These are phyloP conservation scores for Cucurbitaria berberidis DNA, from an alignment of 2,329 filamentous ascomycete species.

Conservation along the genomic window DNA sequence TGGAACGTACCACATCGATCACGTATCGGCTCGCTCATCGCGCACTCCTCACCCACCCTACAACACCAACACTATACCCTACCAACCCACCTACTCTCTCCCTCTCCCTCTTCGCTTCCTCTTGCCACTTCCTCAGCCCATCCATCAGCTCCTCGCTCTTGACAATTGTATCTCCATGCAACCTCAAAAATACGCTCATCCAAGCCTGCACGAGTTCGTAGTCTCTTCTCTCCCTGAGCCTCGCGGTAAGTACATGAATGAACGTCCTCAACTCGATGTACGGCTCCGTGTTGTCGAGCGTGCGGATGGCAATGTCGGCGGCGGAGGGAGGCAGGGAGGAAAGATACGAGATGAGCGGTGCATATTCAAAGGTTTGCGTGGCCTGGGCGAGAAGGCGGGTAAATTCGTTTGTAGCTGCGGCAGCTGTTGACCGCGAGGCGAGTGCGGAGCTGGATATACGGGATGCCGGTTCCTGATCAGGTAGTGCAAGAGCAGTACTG, in stretches of 20 bases:
- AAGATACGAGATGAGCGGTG: constrained; percentile 75
- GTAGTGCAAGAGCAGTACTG: constrained; percentile 16
- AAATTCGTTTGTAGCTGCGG: constrained; percentile 49
- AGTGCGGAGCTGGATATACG: constrained; percentile 45
- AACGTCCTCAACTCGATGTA: constrained; percentile 79
- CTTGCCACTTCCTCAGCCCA: constrained; percentile 72
- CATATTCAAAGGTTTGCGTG: constrained; percentile 64
- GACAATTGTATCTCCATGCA: constrained; percentile 71
- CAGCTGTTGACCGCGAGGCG: constrained; percentile 37
- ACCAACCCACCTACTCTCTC: constrained; percentile 75
- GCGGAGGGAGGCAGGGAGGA: constrained; percentile 82
- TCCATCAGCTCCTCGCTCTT: constrained; percentile 60
- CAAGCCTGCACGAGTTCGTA: constrained; percentile 95
- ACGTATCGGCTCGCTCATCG: constrained; percentile 12
- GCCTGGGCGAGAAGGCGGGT: constrained; percentile 56
- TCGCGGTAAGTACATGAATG: constrained; percentile 76
- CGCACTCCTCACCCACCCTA: constrained; percentile 74
- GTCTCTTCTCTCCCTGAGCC: constrained; percentile 73
- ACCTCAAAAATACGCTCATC: constrained; percentile 91
- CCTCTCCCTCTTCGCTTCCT: constrained; percentile 73
- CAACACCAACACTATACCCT: constrained; percentile 86
- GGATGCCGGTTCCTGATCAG: constrained; percentile 28
- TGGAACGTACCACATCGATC: neutral
- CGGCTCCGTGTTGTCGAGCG: constrained; percentile 62
- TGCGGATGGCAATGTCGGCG: constrained; percentile 89